Evolutionary conservation across 305 asterid species (phyloP), one percentile per base, ranked within the genome.

Genomic region (Solanum hybrid): DNA sequence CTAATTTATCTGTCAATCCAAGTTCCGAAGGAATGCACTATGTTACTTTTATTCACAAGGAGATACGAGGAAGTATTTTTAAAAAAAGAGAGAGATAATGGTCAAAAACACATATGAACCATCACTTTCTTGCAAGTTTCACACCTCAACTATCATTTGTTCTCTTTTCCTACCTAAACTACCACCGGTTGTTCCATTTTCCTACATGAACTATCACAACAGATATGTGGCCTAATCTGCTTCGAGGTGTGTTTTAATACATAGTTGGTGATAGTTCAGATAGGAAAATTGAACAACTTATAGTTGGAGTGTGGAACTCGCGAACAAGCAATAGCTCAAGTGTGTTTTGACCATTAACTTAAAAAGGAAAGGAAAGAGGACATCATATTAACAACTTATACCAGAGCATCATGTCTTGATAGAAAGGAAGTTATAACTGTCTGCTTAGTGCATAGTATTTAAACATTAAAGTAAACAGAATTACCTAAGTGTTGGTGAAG

Each of bases 401-500:
- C 51, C 84, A 78, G 45, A 35, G 15, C 15, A 78, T 35, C 31
- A 36, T 78, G 40, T 22, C 85, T 78, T 78, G 17, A 78, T 78
- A 51, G 10, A 85, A 86, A 64, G 37, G 60, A 87, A 87, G 29
- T 72, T 36, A 37, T 76, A 36, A 73, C 14, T 3, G 12, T 37
- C 34, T 37, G 37, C 66, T 40, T 37, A 22, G 17, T 37, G 40
- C 13, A 40, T 32, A 29, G 12, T 11, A 31, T 14, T 34, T 77
- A 7, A 38, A 72, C 35, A 31, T 31, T 32, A 76, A 73, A 45
- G 22, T 35, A 42, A 22, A 73, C 26, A 35, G 77, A 77, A 22
- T 84, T 96, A 97, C 99, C 99, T 45, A 97, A 91, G 96, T 97
- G 99, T 90, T 94, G 95, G 88, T 97, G 99, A 90, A 97, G 98